Base-by-base conservation (phyloP, 768 basidiomycete genomes). In the Suillus subalutaceus region DNA sequence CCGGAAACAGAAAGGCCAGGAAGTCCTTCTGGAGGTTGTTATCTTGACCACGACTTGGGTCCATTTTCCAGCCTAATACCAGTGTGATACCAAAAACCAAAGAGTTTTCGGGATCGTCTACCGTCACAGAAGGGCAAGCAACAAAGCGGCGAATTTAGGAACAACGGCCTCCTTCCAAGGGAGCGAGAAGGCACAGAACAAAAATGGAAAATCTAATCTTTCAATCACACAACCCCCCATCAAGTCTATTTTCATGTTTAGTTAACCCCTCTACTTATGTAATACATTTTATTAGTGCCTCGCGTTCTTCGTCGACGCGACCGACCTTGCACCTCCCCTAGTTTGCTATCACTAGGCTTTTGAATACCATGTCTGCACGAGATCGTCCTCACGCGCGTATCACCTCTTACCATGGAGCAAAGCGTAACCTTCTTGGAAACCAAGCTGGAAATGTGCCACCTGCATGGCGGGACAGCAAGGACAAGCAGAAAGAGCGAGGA, bases 391-490 rank as follows among this genome's bases (percentile, higher is more conserved):
- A 69, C 50, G 71, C 76, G 18, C 81, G 85, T 37, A 71, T 82
- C 44, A 81, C 83, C 67, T 78, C 75, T 61, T 86, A 86, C 66
- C 86, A 88, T 73, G 79, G 79, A 4, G 69, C 83, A 8, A 92
- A 91, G 69, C 81, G 82, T 41, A 80, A 82, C 43, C 72, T 91
- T 4, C 75, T 91, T 20, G 90, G 90, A 16, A 86, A 84, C 69
- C 79, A 82, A 46, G 84, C 89, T 3, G 85, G 82, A 0, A 81
- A 81, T 12, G 82, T 84, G 1, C 79, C 86, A 4, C 90, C 90
- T 0, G 88, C 90, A 12, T 92, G 90, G 90, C 79, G 83, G 59
- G 74, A 76, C 16, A 71, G 71, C 66, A 83, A 78, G 64, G 79
- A 74, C 56, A 83, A 74, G 50, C 71, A 72, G 62, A 65, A 50